Evolutionary conservation across 2,329 filamentous ascomycete species (phyloP), one percentile per base, ranked within the genome.

Genomic region (Tolypocladium tundrense): DNA sequence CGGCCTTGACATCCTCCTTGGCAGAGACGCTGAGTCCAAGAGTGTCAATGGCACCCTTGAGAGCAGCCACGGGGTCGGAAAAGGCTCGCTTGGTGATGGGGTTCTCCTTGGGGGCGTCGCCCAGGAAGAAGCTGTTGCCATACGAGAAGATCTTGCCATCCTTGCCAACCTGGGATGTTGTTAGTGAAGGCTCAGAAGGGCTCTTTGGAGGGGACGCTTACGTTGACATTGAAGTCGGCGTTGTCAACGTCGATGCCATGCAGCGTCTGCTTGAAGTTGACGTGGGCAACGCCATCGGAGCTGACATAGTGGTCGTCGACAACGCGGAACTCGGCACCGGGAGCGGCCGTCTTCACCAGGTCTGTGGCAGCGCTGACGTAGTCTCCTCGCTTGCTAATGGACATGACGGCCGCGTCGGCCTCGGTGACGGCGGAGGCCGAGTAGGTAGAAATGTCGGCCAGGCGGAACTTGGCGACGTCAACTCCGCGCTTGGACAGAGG

Each of bases 231-330:
- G 64, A 84, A 82, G 64, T 83, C 79, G 1, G 78, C 80, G 63
- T 85, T 85, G 63, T 84, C 82, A 59, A 86, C 77, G 60, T 85
- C 82, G 31, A 85, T 66, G 1, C 78, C 82, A 57, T 84, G 79
- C 8, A 74, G 70, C 0, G 81, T 84, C 69, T 85, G 83, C 69
- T 80, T 81, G 65, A 85, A 82, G 67, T 83, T 76, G 61, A 84
- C 79, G 63, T 85, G 82, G 0, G 74, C 74, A 59, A 85, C 72
- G 10, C 81, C 81, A 57, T 82, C 83, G 52, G 64, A 68, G n/a
- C 81, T 76, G 13, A 80, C 71, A 54, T 84, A 85, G 63, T 78
- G 74, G 64, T 84, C 80, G 0, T 74, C 66, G 0, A 78, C 76
- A 8, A 81, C 61, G 24, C 82, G 79, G 68, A 84, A 85, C 27